Evolutionary conservation across 768 basidiomycete genomes (phyloP).

Genomic region (Termitomyces sp.): DNA sequence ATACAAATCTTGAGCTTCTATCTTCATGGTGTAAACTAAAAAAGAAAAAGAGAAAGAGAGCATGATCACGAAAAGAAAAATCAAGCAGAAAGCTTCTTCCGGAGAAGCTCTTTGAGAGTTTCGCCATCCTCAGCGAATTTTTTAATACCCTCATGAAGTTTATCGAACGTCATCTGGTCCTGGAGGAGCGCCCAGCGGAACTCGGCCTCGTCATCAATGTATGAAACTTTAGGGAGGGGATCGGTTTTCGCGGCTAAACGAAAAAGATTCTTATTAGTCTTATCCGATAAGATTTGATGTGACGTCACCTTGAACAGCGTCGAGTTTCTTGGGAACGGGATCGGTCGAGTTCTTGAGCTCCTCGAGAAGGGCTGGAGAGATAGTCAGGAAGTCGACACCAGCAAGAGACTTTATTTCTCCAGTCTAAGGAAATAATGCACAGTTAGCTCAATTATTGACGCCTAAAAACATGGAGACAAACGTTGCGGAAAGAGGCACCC

Average conservation of each 20-base stretch:
- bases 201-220: slow-evolving; percentile 88
- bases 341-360: slow-evolving; percentile 83
- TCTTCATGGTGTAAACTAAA: neutral
- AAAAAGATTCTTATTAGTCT: neutral
- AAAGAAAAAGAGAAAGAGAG: neutral
- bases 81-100: slow-evolving; percentile 59
- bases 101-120: slow-evolving; percentile 80
- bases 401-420: slow-evolving; percentile 95
- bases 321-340: slow-evolving; percentile 82
- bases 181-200: slow-evolving; percentile 94
- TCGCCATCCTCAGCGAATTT: slow-evolving; percentile 97
- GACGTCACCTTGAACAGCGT: slow-evolving; percentile 53
- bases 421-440: slow-evolving; percentile 34
- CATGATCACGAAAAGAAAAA: neutral
- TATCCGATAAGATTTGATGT: no score
- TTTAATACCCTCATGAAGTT: slow-evolving; percentile 96
- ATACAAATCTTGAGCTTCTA: neutral
- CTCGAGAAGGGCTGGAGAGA: slow-evolving; percentile 86
- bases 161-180: slow-evolving; percentile 98
- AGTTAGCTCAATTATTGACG: neutral
- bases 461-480: slow-evolving; percentile 32
- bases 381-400: slow-evolving; percentile 97
- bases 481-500: slow-evolving; percentile 99
- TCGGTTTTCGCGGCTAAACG: slow-evolving; percentile 48
- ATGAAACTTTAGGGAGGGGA: slow-evolving; percentile 76